phyloP scores from a whole-genome alignment of 768 basidiomycete genomes.

The Leccinum subgranulosum region DNA sequence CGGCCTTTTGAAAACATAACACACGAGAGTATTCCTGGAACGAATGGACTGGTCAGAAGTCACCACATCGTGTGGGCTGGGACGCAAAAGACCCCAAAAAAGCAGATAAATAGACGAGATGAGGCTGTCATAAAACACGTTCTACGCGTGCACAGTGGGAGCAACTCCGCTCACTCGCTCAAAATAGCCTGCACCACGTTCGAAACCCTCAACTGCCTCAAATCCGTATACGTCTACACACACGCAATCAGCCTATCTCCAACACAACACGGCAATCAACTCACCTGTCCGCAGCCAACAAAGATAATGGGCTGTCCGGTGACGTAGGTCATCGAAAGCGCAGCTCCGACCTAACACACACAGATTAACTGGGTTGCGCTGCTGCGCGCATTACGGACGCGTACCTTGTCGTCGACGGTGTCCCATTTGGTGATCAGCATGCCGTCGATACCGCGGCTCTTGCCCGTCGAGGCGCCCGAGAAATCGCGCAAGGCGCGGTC shows the following conservation, averaged over 20 bases:
- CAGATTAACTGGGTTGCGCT: not conserved
- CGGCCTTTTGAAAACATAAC: not conserved
- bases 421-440: slow-evolving; percentile 99
- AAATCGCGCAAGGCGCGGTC: slow-evolving; percentile 93
- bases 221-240: slow-evolving; percentile 88
- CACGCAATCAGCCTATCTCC: slow-evolving; percentile 8
- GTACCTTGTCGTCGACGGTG: slow-evolving; percentile 93
- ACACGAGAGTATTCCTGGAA: not conserved
- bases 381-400: slow-evolving; percentile 19
- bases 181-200: slow-evolving; percentile 95
- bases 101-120: not conserved
- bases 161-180: slow-evolving; percentile 35
- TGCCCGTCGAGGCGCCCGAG: slow-evolving; percentile 62
- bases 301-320: slow-evolving; percentile 98
- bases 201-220: slow-evolving; percentile 83
- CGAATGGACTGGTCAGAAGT: not conserved
- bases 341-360: slow-evolving; percentile 81
- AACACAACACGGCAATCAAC: slow-evolving; percentile 21
- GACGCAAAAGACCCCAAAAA: not conserved
- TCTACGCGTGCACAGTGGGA: not conserved
- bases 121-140: not conserved
- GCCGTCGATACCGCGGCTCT: slow-evolving; percentile 92
- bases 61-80: not conserved
- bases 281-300: slow-evolving; percentile 94
- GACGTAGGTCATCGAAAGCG: slow-evolving; percentile 98